These are phyloP conservation scores for Alternaria gansuensis DNA, from an alignment of 2,329 filamentous ascomycete species.

Conservation along the genomic window DNA sequence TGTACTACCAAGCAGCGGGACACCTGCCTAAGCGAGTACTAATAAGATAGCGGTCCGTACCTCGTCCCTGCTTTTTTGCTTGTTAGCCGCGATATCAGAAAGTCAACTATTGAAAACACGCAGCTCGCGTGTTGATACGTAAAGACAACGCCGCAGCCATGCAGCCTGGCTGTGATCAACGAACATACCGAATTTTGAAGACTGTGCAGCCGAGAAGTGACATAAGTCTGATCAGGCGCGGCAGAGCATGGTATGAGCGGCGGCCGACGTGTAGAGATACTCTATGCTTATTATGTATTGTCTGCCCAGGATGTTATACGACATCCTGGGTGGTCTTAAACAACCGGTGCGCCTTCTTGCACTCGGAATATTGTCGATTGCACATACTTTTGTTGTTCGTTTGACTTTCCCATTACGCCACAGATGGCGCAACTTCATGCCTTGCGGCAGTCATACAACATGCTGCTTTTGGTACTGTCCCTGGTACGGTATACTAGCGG, in stretches of 20 bases:
- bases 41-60: slow-evolving; percentile 16
- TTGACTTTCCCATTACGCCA: slow-evolving; percentile 5
- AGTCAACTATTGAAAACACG: slow-evolving; percentile 17
- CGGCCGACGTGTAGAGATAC: background rate
- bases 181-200: slow-evolving; percentile 5
- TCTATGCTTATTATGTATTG: slow-evolving; percentile 13
- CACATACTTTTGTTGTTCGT: slow-evolving; percentile 4
- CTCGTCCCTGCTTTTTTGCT: slow-evolving; percentile 8
- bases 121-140: slow-evolving; percentile 14
- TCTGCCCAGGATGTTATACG: slow-evolving; percentile 3
- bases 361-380: background rate
- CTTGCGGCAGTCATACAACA: slow-evolving; percentile 5
- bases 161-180: background rate
- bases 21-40: slow-evolving; percentile 20
- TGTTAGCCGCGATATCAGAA: slow-evolving; percentile 17
- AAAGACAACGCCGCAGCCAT: slow-evolving; percentile 4
- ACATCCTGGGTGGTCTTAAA: slow-evolving; percentile 5
- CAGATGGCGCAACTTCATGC: slow-evolving; percentile 13
- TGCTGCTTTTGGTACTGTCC: slow-evolving; percentile 12
- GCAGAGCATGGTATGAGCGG: slow-evolving; percentile 4
- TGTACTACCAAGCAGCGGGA: slow-evolving; percentile 17
- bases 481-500: slow-evolving; percentile 9
- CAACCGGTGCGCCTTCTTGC: slow-evolving; percentile 9
- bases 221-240: slow-evolving; percentile 6
- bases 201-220: background rate